Evolutionary conservation across 139 green algal species (phyloP), one percentile per base, ranked within the genome.

Genomic region (Auxenochlorella pyrenoidosa): DNA sequence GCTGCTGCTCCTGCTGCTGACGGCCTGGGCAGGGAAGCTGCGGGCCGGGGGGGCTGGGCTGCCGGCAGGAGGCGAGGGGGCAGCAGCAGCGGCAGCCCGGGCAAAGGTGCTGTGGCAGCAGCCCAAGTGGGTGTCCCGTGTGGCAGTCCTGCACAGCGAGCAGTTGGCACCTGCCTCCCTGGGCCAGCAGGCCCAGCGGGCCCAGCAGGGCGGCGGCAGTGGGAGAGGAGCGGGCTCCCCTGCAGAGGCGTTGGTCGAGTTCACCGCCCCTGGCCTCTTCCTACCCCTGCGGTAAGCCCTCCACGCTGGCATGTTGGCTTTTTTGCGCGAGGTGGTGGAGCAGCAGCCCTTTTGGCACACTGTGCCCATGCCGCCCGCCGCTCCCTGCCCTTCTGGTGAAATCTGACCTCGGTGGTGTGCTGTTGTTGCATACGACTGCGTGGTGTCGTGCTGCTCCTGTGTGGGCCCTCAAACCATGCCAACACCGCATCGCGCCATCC

Each of bases 1-100:
- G n/a, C 70, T 76, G 70, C 70, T 76, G 70, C 70, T 76, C n/a
- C n/a, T 76, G 34, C 21, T 38, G 70, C 34, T 76, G 63, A 34
- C 63, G 13, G 28, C 28, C 12, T 76, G 70, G 70, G 70, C 16
- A 21, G 70, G 16, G 36, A 41, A 36, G 15, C 70, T 26, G 34
- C 15, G 36, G 2, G 70, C 10, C 12, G 16, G 70, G 2, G 1
- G 2, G 66, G 66, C 32, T 12, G 32, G 21, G n/a, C 66, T 21
- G 10, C 32, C 66, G 8, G 32, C 30, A 75, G 66, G 28, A 38
- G 32, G n/a, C 36, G 22, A 18, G 8, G 70, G 70, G 34, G 16
- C 34, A 3, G 40, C 34, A 3, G 40, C 34, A 28, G 70, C 10
- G 34, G 16, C n/a, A 13, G n/a, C 30, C 66, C 16, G 32, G 34